phyloP scores from a whole-genome alignment of 2,329 filamentous ascomycete genomes.

The Nemania diffusa region DNA sequence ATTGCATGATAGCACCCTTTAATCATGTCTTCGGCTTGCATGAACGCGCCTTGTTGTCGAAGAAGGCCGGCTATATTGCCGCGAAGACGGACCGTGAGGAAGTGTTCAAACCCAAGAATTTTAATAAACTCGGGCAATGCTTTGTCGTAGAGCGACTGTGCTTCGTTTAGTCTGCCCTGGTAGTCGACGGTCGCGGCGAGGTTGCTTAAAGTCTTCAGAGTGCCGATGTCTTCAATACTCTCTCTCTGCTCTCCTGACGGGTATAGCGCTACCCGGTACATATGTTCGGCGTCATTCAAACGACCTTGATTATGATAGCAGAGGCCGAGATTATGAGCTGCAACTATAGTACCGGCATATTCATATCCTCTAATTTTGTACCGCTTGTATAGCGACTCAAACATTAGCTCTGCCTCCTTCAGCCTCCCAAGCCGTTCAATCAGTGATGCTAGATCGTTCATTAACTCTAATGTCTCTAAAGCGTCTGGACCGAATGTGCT shows the following conservation, averaged over 20 bases:
- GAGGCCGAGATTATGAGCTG: slow-evolving; percentile 12
- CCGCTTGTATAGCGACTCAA: neutral
- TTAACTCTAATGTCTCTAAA: neutral
- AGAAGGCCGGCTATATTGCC: slow-evolving; percentile 4
- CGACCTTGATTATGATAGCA: slow-evolving; percentile 16
- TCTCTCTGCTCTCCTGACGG: neutral
- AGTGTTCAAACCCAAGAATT: slow-evolving; percentile 13
- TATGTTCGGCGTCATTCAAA: slow-evolving; percentile 5
- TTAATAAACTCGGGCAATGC: slow-evolving; percentile 11
- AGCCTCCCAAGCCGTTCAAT: slow-evolving; percentile 7
- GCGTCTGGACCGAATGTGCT: neutral
- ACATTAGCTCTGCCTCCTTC: slow-evolving; percentile 7
- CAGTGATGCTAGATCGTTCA: slow-evolving; percentile 10
- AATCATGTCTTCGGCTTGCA: slow-evolving; percentile 13
- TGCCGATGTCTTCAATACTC: neutral
- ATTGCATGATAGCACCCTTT: slow-evolving; percentile 1
- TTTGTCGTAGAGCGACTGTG: slow-evolving; percentile 9
- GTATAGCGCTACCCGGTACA: neutral
- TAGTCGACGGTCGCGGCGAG: slow-evolving; percentile 8
- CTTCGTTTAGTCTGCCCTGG: slow-evolving; percentile 10
- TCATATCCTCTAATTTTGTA: neutral
- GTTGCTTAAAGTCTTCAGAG: slow-evolving; percentile 12
- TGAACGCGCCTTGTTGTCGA: slow-evolving; percentile 15
- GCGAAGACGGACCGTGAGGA: slow-evolving; percentile 4
- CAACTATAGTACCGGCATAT: neutral